Evolutionary conservation across 2,329 filamentous ascomycete genomes (phyloP).

Genomic region (Neofusicoccum ribis): DNA sequence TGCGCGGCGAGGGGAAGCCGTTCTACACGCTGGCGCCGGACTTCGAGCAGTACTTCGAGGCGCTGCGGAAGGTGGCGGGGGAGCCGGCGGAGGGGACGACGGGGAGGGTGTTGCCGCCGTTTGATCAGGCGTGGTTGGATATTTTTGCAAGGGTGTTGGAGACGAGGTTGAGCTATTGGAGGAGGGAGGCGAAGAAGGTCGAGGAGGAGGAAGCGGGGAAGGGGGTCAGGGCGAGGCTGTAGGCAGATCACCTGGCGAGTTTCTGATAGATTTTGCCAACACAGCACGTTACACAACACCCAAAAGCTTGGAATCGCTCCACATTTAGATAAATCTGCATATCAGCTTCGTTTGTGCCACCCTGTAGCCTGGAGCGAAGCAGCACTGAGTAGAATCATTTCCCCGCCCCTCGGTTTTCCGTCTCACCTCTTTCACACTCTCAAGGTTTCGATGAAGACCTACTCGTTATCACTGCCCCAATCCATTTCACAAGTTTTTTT

Average conservation of each 20-base stretch:
- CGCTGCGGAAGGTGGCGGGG: conserved; percentile 21
- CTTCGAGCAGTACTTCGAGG: conserved; percentile 23
- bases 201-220: not conserved
- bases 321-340: too few relatives aligned
- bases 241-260: not conserved
- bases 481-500: too few relatives aligned
- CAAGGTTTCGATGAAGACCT: too few relatives aligned
- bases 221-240: not conserved
- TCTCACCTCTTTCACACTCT: too few relatives aligned
- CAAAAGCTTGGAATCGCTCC: too few relatives aligned
- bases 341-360: too few relatives aligned
- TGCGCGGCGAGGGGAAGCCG: conserved; percentile 18
- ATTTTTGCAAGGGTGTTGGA: not conserved
- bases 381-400: too few relatives aligned
- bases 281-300: too few relatives aligned
- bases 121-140: not conserved
- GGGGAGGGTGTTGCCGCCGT: not conserved
- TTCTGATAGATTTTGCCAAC: too few relatives aligned
- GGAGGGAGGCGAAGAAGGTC: not conserved
- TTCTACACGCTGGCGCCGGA: conserved; percentile 25
- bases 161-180: not conserved
- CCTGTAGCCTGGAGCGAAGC: too few relatives aligned
- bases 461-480: too few relatives aligned
- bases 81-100: conserved; percentile 16
- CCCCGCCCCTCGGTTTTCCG: too few relatives aligned